Conservation (phyloP, 1,284 basidiomycete species). For the Apiotrichum sp. region DNA sequence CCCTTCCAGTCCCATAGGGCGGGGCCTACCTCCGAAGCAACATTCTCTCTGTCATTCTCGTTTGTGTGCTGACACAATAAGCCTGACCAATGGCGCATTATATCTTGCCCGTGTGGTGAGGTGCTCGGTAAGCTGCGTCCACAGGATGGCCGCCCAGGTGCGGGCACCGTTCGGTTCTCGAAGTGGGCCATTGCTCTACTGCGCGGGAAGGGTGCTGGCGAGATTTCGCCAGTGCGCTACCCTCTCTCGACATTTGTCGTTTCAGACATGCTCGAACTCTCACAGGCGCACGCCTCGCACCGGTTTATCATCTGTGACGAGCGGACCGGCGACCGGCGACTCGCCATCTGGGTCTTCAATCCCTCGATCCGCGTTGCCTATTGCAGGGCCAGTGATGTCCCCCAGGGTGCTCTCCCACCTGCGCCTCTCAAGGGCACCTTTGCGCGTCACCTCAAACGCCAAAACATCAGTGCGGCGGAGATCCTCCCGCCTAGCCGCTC, state of each 20-base stretch:
- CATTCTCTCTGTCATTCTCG: conserved; percentile 42
- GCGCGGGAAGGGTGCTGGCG: conserved; percentile 53
- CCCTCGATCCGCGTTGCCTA: conserved; percentile 72
- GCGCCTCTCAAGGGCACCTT: background rate
- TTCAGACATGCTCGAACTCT: conserved; percentile 78
- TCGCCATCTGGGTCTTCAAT: conserved; percentile 90
- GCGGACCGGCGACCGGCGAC: conserved; percentile 65
- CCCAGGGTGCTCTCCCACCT: background rate
- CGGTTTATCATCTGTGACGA: conserved; percentile 79
- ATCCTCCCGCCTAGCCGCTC: background rate
- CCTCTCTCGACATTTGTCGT: conserved; percentile 77
- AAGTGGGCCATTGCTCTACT: conserved; percentile 76
- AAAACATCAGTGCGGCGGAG: conserved; percentile 3
- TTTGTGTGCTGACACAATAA: conserved; percentile 28
- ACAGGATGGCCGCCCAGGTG: conserved; percentile 37
- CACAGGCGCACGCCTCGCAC: conserved; percentile 81
- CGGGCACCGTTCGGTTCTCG: conserved; percentile 53
- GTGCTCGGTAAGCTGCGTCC: conserved; percentile 60
- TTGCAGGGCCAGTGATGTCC: conserved; percentile 11
- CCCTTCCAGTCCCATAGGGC: conserved; percentile 52
- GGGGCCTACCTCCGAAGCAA: conserved; percentile 79
- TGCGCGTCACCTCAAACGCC: background rate
- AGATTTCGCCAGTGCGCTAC: conserved; percentile 51
- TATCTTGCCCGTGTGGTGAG: conserved; percentile 71
- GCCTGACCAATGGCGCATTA: conserved; percentile 58